Percentiles rank a stretch among this genome's conserved stretches.
Evolutionary conservation across 2,329 filamentous ascomycete species (phyloP).

Genomic region (Phoma sp.): DNA sequence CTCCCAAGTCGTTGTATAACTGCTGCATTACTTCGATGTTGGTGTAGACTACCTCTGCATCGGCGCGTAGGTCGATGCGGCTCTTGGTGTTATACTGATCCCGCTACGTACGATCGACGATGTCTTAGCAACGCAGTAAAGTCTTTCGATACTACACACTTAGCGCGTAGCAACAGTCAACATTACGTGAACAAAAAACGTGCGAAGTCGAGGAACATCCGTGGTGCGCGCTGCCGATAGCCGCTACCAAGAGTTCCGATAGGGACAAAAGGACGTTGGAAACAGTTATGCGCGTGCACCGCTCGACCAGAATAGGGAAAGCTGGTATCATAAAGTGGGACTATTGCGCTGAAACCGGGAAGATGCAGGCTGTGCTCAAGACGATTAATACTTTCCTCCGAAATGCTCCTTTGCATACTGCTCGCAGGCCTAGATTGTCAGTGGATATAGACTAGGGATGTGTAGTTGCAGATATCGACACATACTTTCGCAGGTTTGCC

Average conservation of each 20-base stretch:
- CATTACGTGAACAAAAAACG: neutral
- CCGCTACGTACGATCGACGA: neutral
- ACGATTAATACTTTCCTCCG: constrained; percentile 58
- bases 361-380: constrained; percentile 50
- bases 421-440: constrained; percentile 71
- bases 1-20: constrained; percentile 10
- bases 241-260: constrained; percentile 32
- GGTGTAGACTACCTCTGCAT: neutral
- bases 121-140: neutral
- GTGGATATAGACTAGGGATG: constrained; percentile 14
- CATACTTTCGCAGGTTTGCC: constrained; percentile 94
- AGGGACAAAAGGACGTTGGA: constrained; percentile 38
- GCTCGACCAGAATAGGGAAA: constrained; percentile 37
- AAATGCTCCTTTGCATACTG: constrained; percentile 98
- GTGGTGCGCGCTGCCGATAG: constrained; percentile 33
- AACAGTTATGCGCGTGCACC: constrained; percentile 40
- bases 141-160: neutral
- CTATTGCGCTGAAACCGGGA: constrained; percentile 42
- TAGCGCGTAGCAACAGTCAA: neutral
- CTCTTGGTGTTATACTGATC: neutral
- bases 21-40: constrained; percentile 4
- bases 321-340: constrained; percentile 48
- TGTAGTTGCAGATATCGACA: constrained; percentile 9
- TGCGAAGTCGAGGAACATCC: constrained; percentile 16
- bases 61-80: neutral